phyloP scores from a whole-genome alignment of 2,329 filamentous ascomycete genomes.

The Calonectria pauciramosa region DNA sequence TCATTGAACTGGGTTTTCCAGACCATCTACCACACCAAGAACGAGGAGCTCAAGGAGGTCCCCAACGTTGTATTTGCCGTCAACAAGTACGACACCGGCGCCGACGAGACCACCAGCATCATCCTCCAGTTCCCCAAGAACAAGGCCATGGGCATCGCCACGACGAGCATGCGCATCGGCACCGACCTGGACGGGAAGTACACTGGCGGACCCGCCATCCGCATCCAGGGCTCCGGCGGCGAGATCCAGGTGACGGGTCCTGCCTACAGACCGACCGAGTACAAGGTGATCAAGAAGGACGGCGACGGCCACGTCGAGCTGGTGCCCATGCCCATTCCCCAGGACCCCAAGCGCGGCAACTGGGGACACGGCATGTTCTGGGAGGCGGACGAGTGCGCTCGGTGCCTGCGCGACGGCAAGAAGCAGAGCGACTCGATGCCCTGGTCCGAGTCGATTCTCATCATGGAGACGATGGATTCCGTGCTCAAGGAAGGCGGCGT shows the following conservation, averaged over 20 bases:
- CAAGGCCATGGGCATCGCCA: conserved; percentile 79
- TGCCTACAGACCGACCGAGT: conserved; percentile 77
- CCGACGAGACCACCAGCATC: conserved; percentile 84
- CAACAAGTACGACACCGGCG: conserved; percentile 80
- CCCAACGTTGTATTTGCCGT: conserved; percentile 79
- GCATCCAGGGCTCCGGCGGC: conserved; percentile 84
- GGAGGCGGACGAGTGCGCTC: conserved; percentile 85
- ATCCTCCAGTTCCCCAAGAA: conserved; percentile 80
- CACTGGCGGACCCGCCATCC: conserved; percentile 75
- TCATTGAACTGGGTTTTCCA: conserved; percentile 93
- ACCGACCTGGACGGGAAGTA: conserved; percentile 73
- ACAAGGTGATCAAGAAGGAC: conserved; percentile 71
- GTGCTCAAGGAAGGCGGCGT: conserved; percentile 67
- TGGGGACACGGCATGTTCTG: conserved; percentile 89
- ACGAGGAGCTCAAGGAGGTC: conserved; percentile 74
- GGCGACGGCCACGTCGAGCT: conserved; percentile 62
- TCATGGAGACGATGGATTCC: conserved; percentile 82
- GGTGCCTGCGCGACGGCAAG: conserved; percentile 81
- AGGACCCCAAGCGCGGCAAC: conserved; percentile 59
- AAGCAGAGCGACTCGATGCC: conserved; percentile 80
- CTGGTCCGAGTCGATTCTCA: conserved; percentile 82
- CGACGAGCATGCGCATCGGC: conserved; percentile 73
- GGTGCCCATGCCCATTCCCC: conserved; percentile 67
- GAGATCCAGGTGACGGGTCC: conserved; percentile 86
- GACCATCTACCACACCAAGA: conserved; percentile 85